These are phyloP conservation scores for Metarhizium album DNA, from an alignment of 2,329 filamentous ascomycete genomes.

Conservation along the genomic window DNA sequence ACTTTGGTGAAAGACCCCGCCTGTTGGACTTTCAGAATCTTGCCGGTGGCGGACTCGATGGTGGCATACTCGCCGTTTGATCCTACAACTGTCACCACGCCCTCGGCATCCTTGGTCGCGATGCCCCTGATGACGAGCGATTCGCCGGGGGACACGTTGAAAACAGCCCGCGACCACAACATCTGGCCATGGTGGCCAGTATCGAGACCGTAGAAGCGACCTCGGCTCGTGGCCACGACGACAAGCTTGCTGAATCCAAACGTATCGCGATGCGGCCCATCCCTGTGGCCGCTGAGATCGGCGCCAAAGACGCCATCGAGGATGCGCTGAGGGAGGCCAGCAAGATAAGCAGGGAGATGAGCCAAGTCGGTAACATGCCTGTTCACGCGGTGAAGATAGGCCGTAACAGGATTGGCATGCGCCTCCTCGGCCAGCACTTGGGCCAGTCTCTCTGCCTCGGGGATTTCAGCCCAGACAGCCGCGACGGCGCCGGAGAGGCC, in stretches of 20 bases:
- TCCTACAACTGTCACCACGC: constrained; percentile 47
- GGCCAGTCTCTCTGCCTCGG: constrained; percentile 61
- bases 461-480: constrained; percentile 70
- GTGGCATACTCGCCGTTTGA: constrained; percentile 51
- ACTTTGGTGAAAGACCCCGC: constrained; percentile 2
- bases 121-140: constrained; percentile 60
- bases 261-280: constrained; percentile 51
- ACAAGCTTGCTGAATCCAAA: constrained; percentile 88
- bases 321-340: constrained; percentile 57
- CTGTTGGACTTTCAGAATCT: constrained; percentile 18
- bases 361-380: constrained; percentile 73
- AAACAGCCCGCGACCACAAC: constrained; percentile 62
- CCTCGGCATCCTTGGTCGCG: constrained; percentile 44
- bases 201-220: constrained; percentile 71
- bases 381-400: constrained; percentile 80
- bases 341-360: constrained; percentile 63
- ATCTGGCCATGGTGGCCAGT: constrained; percentile 62
- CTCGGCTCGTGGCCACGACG: constrained; percentile 67
- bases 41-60: constrained; percentile 43
- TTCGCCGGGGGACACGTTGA: constrained; percentile 42
- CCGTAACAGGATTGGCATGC: constrained; percentile 65
- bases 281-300: constrained; percentile 30
- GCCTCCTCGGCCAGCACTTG: constrained; percentile 78
- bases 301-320: constrained; percentile 53
- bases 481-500: constrained; percentile 70